A percentile compares a stretch with the other conserved stretches of the same genome.
Conservation (phyloP, 805 yeast genomes). For the Starmerella geochares region DNA sequence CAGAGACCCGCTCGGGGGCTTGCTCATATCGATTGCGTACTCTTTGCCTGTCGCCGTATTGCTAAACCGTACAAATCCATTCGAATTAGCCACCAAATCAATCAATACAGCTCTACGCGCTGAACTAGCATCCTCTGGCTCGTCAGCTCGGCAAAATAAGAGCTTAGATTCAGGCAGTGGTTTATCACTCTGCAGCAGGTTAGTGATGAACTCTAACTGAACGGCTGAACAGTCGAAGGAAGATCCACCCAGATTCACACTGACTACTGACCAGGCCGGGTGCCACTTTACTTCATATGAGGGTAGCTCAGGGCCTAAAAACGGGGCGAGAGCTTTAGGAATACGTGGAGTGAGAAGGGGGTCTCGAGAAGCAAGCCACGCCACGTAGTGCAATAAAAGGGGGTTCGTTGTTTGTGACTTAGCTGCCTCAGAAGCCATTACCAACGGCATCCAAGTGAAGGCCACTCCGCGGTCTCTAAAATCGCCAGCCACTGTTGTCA, state of each 20-base stretch:
- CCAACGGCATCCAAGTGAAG: slow-evolving; percentile 1
- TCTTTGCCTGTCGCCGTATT: background rate
- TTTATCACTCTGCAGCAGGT: background rate
- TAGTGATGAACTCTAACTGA: slow-evolving; percentile 5
- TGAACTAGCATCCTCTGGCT: background rate
- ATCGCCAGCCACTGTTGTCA: background rate
- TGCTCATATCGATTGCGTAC: background rate
- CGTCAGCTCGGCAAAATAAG: background rate
- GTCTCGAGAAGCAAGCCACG: background rate
- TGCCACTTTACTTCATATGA: slow-evolving; percentile 3
- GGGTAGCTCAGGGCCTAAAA: background rate
- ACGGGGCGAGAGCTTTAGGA: background rate
- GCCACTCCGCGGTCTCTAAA: background rate
- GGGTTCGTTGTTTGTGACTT: background rate
- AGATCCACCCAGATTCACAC: background rate
- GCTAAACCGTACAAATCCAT: background rate
- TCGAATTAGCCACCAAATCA: background rate
- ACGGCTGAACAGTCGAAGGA: slow-evolving; percentile 8
- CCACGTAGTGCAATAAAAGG: background rate
- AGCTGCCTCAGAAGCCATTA: slow-evolving; percentile 3
- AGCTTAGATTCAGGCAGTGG: slow-evolving; percentile 1
- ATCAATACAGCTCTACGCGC: background rate
- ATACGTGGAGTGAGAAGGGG: background rate
- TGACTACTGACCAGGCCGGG: slow-evolving; percentile 8
- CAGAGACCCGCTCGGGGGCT: background rate